These are phyloP conservation scores for Musa balbisiana DNA, from an alignment of 202 grass and related monocot genomes.

Conservation along the genomic window DNA sequence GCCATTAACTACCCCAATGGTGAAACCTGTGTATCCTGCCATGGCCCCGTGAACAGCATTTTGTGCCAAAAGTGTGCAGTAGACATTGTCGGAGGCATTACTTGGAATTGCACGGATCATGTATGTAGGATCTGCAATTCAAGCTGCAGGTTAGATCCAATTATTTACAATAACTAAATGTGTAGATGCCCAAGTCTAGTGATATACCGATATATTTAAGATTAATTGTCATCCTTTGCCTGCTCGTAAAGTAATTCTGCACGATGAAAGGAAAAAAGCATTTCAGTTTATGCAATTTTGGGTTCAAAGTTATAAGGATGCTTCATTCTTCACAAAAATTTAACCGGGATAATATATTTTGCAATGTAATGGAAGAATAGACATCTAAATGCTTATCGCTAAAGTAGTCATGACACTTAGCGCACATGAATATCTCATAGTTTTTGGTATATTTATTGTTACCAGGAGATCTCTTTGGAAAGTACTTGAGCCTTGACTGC, in stretches of 20 bases:
- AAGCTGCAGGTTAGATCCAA: constrained; percentile 3
- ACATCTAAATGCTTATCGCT: too few relatives aligned
- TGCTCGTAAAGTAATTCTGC: constrained; percentile 29
- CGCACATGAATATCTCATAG: too few relatives aligned
- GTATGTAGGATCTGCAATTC: constrained; percentile 86
- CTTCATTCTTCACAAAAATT: neutral
- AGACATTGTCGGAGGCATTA: constrained; percentile 94
- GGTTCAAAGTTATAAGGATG: neutral
- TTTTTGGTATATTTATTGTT: too few relatives aligned
- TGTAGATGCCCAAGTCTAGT: neutral
- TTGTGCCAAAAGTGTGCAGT: constrained; percentile 84
- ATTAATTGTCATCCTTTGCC: constrained; percentile 81
- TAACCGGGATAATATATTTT: neutral
- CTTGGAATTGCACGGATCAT: constrained; percentile 98
- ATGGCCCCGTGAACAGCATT: constrained; percentile 97
- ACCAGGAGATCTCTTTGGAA: too few relatives aligned
- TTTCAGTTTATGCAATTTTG: neutral
- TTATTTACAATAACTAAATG: neutral
- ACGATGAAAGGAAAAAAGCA: constrained; percentile 8
- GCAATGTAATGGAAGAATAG: too few relatives aligned
- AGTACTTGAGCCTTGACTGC: too few relatives aligned
- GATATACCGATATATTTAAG: constrained; percentile 94
- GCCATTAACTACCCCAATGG: constrained; percentile 74
- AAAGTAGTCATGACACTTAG: too few relatives aligned
- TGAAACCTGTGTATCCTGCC: constrained; percentile 96